A percentile compares a stretch with the other conserved stretches of the same genome.
Evolutionary conservation across 805 yeast species (phyloP).

Genomic region (Zygoascus flipseniorum): DNA sequence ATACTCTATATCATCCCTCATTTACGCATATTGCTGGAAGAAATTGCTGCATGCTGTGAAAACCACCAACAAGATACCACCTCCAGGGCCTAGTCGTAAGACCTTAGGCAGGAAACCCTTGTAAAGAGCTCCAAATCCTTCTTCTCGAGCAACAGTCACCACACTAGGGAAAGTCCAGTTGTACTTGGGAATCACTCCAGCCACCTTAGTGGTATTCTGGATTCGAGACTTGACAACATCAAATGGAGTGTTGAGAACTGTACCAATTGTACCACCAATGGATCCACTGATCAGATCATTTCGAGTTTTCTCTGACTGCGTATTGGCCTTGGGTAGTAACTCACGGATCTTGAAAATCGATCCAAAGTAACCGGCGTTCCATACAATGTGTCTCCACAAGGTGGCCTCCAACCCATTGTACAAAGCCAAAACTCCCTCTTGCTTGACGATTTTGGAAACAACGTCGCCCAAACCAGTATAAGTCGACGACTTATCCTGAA

Average conservation of each 20-base stretch:
- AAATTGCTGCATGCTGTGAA: conserved; percentile 92
- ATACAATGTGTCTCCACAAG: conserved; percentile 88
- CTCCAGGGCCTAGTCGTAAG: conserved; percentile 96
- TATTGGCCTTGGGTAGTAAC: conserved; percentile 69
- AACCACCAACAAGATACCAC: conserved; percentile 96
- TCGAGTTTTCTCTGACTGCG: conserved; percentile 62
- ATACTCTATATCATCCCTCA: not conserved
- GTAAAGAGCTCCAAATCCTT: conserved; percentile 85
- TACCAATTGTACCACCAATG: conserved; percentile 95
- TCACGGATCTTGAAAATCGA: conserved; percentile 79
- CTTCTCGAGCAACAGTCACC: conserved; percentile 69
- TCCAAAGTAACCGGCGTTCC: conserved; percentile 99
- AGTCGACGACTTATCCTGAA: conserved; percentile 79
- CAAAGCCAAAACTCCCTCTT: conserved; percentile 74
- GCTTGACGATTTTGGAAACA: conserved; percentile 56
- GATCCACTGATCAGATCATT: conserved; percentile 90
- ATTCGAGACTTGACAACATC: conserved; percentile 95
- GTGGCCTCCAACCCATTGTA: conserved; percentile 97
- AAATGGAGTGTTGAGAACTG: conserved; percentile 90
- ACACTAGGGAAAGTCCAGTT: conserved; percentile 87
- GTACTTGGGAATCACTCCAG: conserved; percentile 79
- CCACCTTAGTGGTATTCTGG: conserved; percentile 57
- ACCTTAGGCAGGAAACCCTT: conserved; percentile 98
- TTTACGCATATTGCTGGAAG: conserved; percentile 37
- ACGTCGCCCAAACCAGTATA: conserved; percentile 83